A percentile compares a stretch with the other conserved stretches of the same genome.
Conservation (phyloP, 129 eudicot species). For the Tanacetum coccineum region DNA sequence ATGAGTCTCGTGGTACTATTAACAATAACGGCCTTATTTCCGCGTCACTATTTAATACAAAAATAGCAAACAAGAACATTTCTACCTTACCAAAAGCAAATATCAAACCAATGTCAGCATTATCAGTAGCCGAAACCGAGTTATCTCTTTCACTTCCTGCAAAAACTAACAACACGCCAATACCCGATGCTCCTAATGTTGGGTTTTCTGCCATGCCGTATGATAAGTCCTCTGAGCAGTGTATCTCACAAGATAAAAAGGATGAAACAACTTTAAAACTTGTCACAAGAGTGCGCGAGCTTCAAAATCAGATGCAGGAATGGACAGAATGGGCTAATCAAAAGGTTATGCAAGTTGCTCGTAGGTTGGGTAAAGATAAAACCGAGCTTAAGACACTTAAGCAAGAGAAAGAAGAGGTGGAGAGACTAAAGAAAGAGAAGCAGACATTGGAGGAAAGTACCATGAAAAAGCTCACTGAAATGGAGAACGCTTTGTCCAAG, state of each 20-base stretch:
- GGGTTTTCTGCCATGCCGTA: slow-evolving; percentile 32
- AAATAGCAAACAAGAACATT: neutral
- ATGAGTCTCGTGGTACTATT: slow-evolving; percentile 12
- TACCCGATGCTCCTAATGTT: slow-evolving; percentile 36
- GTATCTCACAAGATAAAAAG: slow-evolving; percentile 58
- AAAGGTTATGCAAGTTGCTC: slow-evolving; percentile 89
- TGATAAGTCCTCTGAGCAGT: slow-evolving; percentile 37
- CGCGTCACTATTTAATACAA: slow-evolving; percentile 27
- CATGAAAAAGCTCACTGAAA: slow-evolving; percentile 75
- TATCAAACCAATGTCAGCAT: slow-evolving; percentile 25
- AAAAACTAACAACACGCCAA: slow-evolving; percentile 36
- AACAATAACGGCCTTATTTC: slow-evolving; percentile 34
- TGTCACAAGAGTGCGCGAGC: slow-evolving; percentile 48
- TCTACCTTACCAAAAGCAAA: slow-evolving; percentile 21
- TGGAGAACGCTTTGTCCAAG: slow-evolving; percentile 79
- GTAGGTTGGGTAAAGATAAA: slow-evolving; percentile 79
- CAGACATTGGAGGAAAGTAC: slow-evolving; percentile 70
- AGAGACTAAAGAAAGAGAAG: slow-evolving; percentile 69
- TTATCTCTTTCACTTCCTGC: slow-evolving; percentile 70
- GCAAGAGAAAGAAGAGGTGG: slow-evolving; percentile 87
- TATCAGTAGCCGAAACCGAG: slow-evolving; percentile 71
- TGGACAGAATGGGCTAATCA: slow-evolving; percentile 98
- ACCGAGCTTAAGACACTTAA: slow-evolving; percentile 71
- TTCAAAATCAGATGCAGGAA: slow-evolving; percentile 66
- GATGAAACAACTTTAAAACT: slow-evolving; percentile 65